Base-by-base conservation (phyloP, 495 filamentous ascomycete genomes). In the Staphylotrichum tortipilum region DNA sequence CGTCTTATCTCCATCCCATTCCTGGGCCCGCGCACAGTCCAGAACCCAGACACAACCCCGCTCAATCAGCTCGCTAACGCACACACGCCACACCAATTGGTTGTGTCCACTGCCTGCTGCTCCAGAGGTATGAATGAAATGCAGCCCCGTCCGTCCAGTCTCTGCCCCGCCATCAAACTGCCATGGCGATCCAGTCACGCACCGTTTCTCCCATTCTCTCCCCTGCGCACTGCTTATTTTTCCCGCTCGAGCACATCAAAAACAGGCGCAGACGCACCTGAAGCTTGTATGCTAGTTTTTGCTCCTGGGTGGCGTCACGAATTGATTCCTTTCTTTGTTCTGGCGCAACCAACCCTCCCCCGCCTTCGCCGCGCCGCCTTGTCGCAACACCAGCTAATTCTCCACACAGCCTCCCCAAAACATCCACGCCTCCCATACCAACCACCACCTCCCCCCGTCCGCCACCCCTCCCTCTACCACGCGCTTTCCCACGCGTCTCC, bases 81-180 rank as follows among this genome's bases (percentile, higher is more conserved):
- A n/a, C n/a, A 42, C 42, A 42, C 31, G 33, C 46, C 43, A 39
- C 53, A 52, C 38, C 61, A 51, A 60, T 65, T 61, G 56, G 58
- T 49, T 56, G 52, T 44, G 31, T 29, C 50, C 50, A 49, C 58
- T 38, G 42, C 51, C 50, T 51, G 22, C 56, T 54, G 52, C 50
- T n/a, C n/a, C 60, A 60, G 48, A 45, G 43, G 62, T 62, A 65
- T 53, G 61, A n/a, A n/a, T n/a, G n/a, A n/a, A n/a, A n/a, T 62
- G 59, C 59, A 63, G n/a, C n/a, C n/a, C n/a, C n/a, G n/a, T n/a
- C n/a, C n/a, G n/a, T n/a, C n/a, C n/a, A n/a, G n/a, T 56, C 10
- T 49, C 47, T 52, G 52, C 53, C 44, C 44, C 38, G 42, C 54
- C 42, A 30, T 33, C 50, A 28, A n/a, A 39, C 44, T 50, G 43